phyloP scores from a whole-genome alignment of 192 early-diverging fungal genomes.

The Rhizophagus clarus region DNA sequence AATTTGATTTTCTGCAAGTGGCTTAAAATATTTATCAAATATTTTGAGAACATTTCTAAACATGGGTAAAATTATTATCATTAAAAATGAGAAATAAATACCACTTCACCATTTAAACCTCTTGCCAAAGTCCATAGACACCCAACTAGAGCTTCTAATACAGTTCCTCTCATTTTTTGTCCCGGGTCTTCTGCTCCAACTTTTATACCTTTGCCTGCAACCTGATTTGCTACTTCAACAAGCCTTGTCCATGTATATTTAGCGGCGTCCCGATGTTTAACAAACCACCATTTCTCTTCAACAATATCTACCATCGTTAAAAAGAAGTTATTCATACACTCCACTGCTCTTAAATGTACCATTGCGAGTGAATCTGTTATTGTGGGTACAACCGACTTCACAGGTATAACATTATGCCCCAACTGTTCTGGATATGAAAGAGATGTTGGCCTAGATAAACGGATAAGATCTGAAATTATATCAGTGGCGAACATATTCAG shows the following conservation, averaged over 20 bases:
- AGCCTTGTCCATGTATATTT: slow-evolving; percentile 61
- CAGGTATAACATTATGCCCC: slow-evolving; percentile 32
- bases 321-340: slow-evolving; percentile 77
- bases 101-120: slow-evolving; percentile 60
- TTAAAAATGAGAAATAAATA: slow-evolving; percentile 33
- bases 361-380: slow-evolving; percentile 56
- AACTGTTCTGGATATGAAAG: slow-evolving; percentile 51
- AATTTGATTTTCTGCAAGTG: slow-evolving; percentile 45
- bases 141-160: slow-evolving; percentile 68
- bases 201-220: slow-evolving; percentile 53
- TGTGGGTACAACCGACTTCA: slow-evolving; percentile 35
- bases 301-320: slow-evolving; percentile 69
- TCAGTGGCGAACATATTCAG: slow-evolving; percentile 50
- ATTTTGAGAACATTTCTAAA: neutral
- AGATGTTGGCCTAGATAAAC: slow-evolving; percentile 49
- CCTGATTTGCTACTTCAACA: slow-evolving; percentile 55
- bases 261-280: slow-evolving; percentile 45
- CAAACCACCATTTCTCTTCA: slow-evolving; percentile 67
- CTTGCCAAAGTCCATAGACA: slow-evolving; percentile 81
- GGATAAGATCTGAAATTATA: slow-evolving; percentile 52
- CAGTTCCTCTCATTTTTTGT: slow-evolving; percentile 52
- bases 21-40: slow-evolving; percentile 33
- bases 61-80: neutral
- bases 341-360: slow-evolving; percentile 68
- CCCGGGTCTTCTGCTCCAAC: slow-evolving; percentile 53